Evolutionary conservation across 1,284 basidiomycete species (phyloP).

Genomic region (Irpex sp.): DNA sequence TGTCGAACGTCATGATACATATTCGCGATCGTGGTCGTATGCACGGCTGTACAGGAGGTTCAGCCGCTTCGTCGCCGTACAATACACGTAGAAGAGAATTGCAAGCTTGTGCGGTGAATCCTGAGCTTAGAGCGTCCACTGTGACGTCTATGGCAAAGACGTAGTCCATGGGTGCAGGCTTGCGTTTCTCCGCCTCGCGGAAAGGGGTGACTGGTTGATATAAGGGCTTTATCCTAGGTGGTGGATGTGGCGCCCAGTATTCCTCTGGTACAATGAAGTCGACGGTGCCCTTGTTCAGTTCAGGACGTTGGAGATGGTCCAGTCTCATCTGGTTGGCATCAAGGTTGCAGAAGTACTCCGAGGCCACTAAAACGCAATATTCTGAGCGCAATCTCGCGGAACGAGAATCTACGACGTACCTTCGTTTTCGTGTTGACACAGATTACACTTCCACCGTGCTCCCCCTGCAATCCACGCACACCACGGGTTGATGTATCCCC

Average conservation of each 20-base stretch:
- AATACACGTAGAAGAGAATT: slow-evolving; percentile 63
- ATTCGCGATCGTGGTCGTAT: slow-evolving; percentile 55
- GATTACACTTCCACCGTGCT: slow-evolving; percentile 88
- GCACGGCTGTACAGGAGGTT: slow-evolving; percentile 40
- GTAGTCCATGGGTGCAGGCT: slow-evolving; percentile 70
- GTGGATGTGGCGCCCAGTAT: slow-evolving; percentile 83
- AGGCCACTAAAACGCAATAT: slow-evolving; percentile 46
- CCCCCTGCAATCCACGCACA: slow-evolving; percentile 86
- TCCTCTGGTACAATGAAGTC: slow-evolving; percentile 86
- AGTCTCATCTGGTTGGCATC: slow-evolving; percentile 79
- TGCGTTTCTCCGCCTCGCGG: slow-evolving; percentile 40
- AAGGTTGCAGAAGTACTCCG: slow-evolving; percentile 86
- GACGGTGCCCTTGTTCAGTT: slow-evolving; percentile 88
- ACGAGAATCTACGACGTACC: slow-evolving; percentile 43
- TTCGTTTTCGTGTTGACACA: slow-evolving; percentile 81
- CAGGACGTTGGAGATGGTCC: slow-evolving; percentile 82
- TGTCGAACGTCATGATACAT: slow-evolving; percentile 87
- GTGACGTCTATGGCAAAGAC: slow-evolving; percentile 93
- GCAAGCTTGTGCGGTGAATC: slow-evolving; percentile 74
- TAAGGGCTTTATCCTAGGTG: slow-evolving; percentile 47
- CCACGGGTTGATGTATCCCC: slow-evolving; percentile 96
- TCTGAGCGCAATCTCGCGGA: not conserved
- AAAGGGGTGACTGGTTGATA: slow-evolving; percentile 48
- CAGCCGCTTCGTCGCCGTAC: slow-evolving; percentile 54
- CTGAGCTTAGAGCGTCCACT: slow-evolving; percentile 64